A percentile compares a stretch with the other conserved stretches of the same genome.
Evolutionary conservation across 192 early-diverging fungal species (phyloP).

Genomic region (Entomortierella chlamydospora): DNA sequence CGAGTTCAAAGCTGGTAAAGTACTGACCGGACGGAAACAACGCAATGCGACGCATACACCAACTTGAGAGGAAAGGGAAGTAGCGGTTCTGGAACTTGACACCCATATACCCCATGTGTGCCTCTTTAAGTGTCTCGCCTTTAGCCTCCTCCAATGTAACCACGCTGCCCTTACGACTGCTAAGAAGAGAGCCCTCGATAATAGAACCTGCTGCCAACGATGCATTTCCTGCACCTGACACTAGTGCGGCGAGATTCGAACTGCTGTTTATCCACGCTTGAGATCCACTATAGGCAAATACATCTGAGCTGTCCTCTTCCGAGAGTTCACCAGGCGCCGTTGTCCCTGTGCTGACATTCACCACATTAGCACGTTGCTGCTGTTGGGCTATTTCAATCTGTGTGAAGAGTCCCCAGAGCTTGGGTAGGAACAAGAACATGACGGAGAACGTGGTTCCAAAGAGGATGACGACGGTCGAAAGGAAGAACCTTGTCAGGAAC

Average conservation of each 20-base stretch:
- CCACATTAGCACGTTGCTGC: not conserved
- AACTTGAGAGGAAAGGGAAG: constrained; percentile 57
- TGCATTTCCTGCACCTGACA: not conserved
- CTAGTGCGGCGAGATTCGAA: not conserved
- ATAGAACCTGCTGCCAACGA: not conserved
- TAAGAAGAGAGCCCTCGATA: not conserved
- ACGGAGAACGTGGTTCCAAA: constrained; percentile 63
- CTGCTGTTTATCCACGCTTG: constrained; percentile 15
- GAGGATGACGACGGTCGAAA: constrained; percentile 55
- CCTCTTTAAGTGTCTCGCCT: constrained; percentile 37
- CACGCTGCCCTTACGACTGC: constrained; percentile 23
- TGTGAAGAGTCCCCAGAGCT: constrained; percentile 54
- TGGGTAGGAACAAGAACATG: constrained; percentile 61
- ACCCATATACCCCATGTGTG: constrained; percentile 61
- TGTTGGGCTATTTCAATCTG: constrained; percentile 15
- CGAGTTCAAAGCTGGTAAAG: constrained; percentile 59
- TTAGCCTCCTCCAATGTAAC: constrained; percentile 15
- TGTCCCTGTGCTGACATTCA: not conserved
- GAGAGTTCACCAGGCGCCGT: not conserved
- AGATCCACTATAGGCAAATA: constrained; percentile 13
- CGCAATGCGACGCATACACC: constrained; percentile 62
- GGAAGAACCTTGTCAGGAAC: constrained; percentile 61
- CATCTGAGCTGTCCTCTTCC: constrained; percentile 23
- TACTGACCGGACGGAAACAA: constrained; percentile 58
- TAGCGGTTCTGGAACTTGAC: constrained; percentile 57